Evolutionary conservation across 1,284 basidiomycete genomes (phyloP).

Genomic region (Microbotryum lychnidis-dioicae): DNA sequence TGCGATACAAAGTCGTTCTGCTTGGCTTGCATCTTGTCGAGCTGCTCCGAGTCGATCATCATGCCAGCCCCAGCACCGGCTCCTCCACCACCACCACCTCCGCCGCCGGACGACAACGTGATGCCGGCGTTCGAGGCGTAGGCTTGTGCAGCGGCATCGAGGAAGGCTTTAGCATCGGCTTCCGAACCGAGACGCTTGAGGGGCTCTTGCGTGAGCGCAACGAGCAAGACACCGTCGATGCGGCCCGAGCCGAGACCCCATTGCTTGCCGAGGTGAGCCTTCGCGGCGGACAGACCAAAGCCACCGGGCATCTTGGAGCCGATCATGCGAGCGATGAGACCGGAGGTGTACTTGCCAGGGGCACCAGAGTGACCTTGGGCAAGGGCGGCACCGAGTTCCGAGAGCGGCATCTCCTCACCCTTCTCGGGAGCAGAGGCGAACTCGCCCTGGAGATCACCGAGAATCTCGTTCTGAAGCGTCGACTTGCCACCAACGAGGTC

Average conservation of each 20-base stretch:
- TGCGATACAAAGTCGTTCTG: conserved; percentile 87
- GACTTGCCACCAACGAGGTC: conserved; percentile 98
- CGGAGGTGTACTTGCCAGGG: conserved; percentile 93
- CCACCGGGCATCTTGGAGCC: conserved; percentile 98
- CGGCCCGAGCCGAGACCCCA: conserved; percentile 90
- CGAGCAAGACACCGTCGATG: conserved; percentile 80
- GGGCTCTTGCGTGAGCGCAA: conserved; percentile 86
- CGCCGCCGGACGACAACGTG: conserved; percentile 59
- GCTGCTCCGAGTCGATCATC: conserved; percentile 95
- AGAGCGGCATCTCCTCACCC: conserved; percentile 90
- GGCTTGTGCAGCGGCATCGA: conserved; percentile 71
- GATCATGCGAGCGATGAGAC: conserved; percentile 82
- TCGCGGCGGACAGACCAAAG: conserved; percentile 92
- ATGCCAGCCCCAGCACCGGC: conserved; percentile 27
- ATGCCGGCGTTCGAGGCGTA: conserved; percentile 86
- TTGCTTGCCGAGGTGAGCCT: conserved; percentile 74
- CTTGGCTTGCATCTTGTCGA: conserved; percentile 88
- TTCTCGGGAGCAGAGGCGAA: conserved; percentile 80
- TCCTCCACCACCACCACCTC: conserved; percentile 35
- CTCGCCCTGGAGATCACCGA: conserved; percentile 38
- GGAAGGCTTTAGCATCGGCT: conserved; percentile 84
- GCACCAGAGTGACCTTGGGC: conserved; percentile 69
- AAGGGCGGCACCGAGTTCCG: conserved; percentile 84
- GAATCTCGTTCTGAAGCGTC: conserved; percentile 52
- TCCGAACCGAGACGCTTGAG: conserved; percentile 88